phyloP scores from a whole-genome alignment of 2,329 filamentous ascomycete genomes.

The Colletotrichum salicis region DNA sequence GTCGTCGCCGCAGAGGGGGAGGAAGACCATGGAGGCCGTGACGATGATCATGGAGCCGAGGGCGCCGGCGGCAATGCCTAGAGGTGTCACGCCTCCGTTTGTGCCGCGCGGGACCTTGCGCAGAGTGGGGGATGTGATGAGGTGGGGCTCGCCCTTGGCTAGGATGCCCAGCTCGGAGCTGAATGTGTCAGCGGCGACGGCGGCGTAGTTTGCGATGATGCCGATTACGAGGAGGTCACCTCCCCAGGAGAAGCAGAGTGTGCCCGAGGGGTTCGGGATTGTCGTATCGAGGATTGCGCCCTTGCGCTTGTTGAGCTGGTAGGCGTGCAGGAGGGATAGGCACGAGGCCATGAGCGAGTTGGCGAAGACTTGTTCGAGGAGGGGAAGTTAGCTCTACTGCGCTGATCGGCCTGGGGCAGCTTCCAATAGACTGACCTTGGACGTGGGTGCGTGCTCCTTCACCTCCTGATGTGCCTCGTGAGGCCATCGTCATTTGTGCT shows the following conservation, averaged over 20 bases:
- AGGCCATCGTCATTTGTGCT: slow-evolving; percentile 80
- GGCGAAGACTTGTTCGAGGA: slow-evolving; percentile 74
- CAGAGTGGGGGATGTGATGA: slow-evolving; percentile 84
- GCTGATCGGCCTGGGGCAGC: background rate
- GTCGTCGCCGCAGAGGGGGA: slow-evolving; percentile 73
- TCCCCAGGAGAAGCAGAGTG: slow-evolving; percentile 68
- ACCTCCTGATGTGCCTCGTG: slow-evolving; percentile 77
- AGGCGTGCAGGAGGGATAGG: slow-evolving; percentile 67
- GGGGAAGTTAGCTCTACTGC: background rate
- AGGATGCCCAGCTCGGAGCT: slow-evolving; percentile 95
- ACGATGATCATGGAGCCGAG: slow-evolving; percentile 79
- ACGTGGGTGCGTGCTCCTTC: slow-evolving; percentile 86
- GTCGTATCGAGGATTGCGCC: slow-evolving; percentile 50
- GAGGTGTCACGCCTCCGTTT: slow-evolving; percentile 87
- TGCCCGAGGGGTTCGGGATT: slow-evolving; percentile 48
- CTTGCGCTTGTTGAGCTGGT: slow-evolving; percentile 64
- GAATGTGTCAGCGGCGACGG: slow-evolving; percentile 92
- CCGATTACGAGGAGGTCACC: slow-evolving; percentile 73
- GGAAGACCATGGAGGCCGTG: slow-evolving; percentile 70
- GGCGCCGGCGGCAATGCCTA: slow-evolving; percentile 78
- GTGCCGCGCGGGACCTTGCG: slow-evolving; percentile 88
- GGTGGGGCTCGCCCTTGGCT: slow-evolving; percentile 76
- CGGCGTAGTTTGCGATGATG: slow-evolving; percentile 86
- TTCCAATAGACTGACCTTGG: slow-evolving; percentile 70
- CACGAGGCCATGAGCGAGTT: slow-evolving; percentile 85